Conservation (phyloP, 169 alveolate genomes). For the Eimeria necatrix region DNA sequence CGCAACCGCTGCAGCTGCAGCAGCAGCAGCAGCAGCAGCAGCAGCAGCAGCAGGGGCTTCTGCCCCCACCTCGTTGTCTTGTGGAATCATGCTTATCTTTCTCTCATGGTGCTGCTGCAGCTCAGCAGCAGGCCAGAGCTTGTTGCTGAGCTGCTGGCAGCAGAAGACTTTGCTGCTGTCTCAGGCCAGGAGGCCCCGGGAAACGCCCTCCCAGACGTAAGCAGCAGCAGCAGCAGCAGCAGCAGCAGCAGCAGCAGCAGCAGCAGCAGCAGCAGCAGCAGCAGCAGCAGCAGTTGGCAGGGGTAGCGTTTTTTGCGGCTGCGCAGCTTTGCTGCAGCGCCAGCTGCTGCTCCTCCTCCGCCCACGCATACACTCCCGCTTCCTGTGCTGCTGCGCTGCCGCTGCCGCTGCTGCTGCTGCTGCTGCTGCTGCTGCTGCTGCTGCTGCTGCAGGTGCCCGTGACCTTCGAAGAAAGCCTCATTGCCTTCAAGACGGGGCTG, state of each 20-base stretch:
- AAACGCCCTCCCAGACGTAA: not conserved
- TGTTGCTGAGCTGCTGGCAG: constrained; percentile 16
- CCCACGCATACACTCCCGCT: no score
- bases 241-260: no score
- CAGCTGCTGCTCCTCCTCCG: no score
- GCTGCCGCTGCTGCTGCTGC: not conserved
- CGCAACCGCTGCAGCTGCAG: constrained; percentile 9
- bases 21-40: no score
- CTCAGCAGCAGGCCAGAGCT: not conserved
- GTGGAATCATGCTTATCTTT: constrained; percentile 68
- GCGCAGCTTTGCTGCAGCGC: no score
- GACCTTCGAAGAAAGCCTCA: constrained; percentile 47
- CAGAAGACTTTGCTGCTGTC: not conserved
- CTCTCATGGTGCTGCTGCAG: constrained; percentile 66
- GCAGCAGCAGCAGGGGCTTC: not conserved
- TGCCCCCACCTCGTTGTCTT: constrained; percentile 63
- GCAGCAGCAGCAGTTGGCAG: no score
- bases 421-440: not conserved
- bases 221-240: no score
- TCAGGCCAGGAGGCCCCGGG: not conserved
- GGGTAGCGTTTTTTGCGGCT: no score
- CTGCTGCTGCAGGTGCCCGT: constrained; percentile 1
- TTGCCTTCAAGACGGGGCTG: constrained; percentile 26
- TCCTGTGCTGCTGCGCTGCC: no score
- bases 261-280: no score